Percentiles rank a stretch among this genome's conserved stretches.
These are phyloP conservation scores for Fusarium setosum DNA, from an alignment of 2,329 filamentous ascomycete genomes.

Conservation along the genomic window DNA sequence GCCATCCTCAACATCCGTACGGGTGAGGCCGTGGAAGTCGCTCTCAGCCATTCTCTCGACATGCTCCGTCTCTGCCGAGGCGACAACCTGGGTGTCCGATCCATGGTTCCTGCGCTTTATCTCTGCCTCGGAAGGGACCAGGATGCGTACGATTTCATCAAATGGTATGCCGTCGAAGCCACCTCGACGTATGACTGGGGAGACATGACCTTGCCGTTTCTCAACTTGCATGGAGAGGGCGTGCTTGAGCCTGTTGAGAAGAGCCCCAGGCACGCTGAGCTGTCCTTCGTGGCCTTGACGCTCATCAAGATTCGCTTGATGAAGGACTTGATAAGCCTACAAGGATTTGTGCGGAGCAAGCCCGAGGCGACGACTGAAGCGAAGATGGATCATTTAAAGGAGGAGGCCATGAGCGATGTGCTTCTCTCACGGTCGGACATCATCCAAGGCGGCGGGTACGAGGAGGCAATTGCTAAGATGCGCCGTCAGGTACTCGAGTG, in stretches of 20 bases:
- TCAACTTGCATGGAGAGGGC: constrained; percentile 7
- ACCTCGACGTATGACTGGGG: constrained; percentile 2
- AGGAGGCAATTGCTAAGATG: background rate
- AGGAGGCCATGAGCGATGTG: constrained; percentile 18
- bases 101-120: background rate
- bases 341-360: background rate
- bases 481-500: background rate
- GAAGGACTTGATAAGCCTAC: constrained; percentile 4
- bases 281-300: constrained; percentile 13
- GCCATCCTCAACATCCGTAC: constrained; percentile 17
- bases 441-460: background rate
- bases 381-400: background rate
- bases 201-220: background rate
- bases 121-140: constrained; percentile 15
- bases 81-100: constrained; percentile 7
- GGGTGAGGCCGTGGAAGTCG: constrained; percentile 1
- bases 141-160: constrained; percentile 21
- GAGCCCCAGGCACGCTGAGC: background rate
- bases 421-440: constrained; percentile 5
- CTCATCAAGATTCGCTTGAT: constrained; percentile 17
- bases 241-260: constrained; percentile 9
- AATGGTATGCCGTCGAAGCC: constrained; percentile 1
- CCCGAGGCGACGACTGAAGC: background rate
- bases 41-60: background rate
- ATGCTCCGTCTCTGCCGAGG: constrained; percentile 8